Evolutionary conservation across 106 monocot species (phyloP), one percentile per base, ranked within the genome.

Genomic region (Triglochin maritima): DNA sequence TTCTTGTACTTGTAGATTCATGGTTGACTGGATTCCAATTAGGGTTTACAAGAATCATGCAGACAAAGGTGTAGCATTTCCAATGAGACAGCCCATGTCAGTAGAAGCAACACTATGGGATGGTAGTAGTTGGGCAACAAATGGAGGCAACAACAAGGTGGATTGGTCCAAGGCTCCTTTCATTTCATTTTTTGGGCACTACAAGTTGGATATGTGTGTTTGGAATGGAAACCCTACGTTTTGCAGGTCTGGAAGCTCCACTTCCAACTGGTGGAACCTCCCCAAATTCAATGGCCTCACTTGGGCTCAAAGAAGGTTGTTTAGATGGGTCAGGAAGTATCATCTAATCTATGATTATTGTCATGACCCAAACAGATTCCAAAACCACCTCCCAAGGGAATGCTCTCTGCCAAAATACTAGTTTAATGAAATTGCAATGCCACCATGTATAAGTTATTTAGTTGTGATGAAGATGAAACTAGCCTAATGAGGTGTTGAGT

Each of bases 1-100:
- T 9, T 66, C 9, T 7, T 60, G 10, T 42, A 12, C 4, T 54
- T 47, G 57, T 50, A 89, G 89, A 64, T 85, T 89, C 54, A 78
- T 83, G 80, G 85, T 89, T 50, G 89, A 89, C 60, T 70, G 80
- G 85, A 80, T 86, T 56, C 85, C 89, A 3, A 81, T 89, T 43
- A 74, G 89, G 44, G 69, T 86, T 17, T 86, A 78, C 51, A 72
- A 64, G 29, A 89, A 89, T 64, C 88, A 82, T 69, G 82, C 57
- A 49, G 80, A 80, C 73, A 76, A 82, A 45, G 89, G 83, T 4
- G 85, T 63, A 11, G 62, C 67, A 10, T 89, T 74, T 49, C 89
- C 89, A 0, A 75, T 64, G 43, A 61, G 73, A 73, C 85, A 80
- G 64, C 83, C 83, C 9, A 89, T 89, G 89, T 54, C 80, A 4